phyloP scores from a whole-genome alignment of 192 early-diverging fungal genomes.

The Oehlia diaphana region DNA sequence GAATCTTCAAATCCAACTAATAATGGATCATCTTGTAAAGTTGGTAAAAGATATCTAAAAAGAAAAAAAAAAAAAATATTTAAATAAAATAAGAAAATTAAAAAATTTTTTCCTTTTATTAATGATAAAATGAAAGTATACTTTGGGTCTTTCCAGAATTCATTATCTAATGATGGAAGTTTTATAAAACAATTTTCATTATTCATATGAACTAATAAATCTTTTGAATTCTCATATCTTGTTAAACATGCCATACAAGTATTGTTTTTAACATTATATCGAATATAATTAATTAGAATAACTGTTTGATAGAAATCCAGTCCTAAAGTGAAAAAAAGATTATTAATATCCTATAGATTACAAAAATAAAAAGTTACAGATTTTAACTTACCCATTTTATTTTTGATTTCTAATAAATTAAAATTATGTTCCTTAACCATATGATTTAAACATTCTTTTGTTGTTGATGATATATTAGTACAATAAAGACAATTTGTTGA shows the following conservation, averaged over 20 bases:
- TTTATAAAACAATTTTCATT: conserved; percentile 51
- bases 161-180: conserved; percentile 50
- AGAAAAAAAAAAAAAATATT: not conserved
- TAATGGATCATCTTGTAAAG: conserved; percentile 84
- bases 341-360: not conserved
- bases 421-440: conserved; percentile 78
- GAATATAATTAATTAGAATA: conserved; percentile 83
- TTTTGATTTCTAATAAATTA: conserved; percentile 63
- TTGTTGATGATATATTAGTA: conserved; percentile 54
- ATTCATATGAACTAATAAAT: conserved; percentile 67
- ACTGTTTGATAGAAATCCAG: conserved; percentile 88
- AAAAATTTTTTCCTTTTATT: not conserved
- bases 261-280: conserved; percentile 59
- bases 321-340: conserved; percentile 21
- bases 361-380: not conserved
- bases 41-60: conserved; percentile 66
- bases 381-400: conserved; percentile 28
- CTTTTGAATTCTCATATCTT: conserved; percentile 43
- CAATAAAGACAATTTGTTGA: conserved; percentile 85
- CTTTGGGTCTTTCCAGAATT: conserved; percentile 76
- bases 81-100: not conserved
- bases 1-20: conserved; percentile 73
- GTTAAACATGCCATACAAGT: conserved; percentile 72
- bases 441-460: conserved; percentile 68
- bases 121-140: conserved; percentile 26